Percentiles rank a stretch among this genome's conserved stretches.
Evolutionary conservation across 2,329 filamentous ascomycete species (phyloP).

Genomic region (Trichoderma afroharzianum): DNA sequence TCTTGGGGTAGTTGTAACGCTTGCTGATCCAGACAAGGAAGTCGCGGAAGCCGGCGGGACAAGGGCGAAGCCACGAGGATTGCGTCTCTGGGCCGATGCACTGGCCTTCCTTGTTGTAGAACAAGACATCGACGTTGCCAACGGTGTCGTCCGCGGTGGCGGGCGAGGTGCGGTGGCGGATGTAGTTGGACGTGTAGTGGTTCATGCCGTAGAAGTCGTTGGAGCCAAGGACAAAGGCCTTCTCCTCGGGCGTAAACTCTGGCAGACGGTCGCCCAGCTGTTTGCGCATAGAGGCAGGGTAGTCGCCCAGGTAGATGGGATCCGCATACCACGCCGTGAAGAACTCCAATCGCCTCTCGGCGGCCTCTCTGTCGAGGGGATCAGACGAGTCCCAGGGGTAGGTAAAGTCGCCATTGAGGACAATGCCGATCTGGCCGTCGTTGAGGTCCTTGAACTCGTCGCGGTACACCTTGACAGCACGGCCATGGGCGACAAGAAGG

Average conservation of each 20-base stretch:
- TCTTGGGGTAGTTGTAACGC: slow-evolving; percentile 70
- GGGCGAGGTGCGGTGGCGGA: slow-evolving; percentile 64
- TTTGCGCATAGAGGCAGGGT: slow-evolving; percentile 77
- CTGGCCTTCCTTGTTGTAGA: slow-evolving; percentile 67
- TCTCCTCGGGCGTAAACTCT: slow-evolving; percentile 68
- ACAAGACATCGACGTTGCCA: slow-evolving; percentile 71
- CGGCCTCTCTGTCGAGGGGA: slow-evolving; percentile 70
- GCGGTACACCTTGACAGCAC: slow-evolving; percentile 77
- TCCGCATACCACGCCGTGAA: slow-evolving; percentile 86
- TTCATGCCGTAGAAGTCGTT: slow-evolving; percentile 97
- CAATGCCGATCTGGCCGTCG: slow-evolving; percentile 80
- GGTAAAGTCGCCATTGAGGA: slow-evolving; percentile 78
- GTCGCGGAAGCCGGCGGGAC: slow-evolving; percentile 71
- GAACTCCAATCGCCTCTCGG: slow-evolving; percentile 80
- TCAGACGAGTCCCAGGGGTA: slow-evolving; percentile 81
- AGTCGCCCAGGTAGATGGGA: slow-evolving; percentile 79
- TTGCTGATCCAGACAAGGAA: slow-evolving; percentile 73
- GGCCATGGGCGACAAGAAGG: slow-evolving; percentile 73
- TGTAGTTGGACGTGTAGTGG: slow-evolving; percentile 86
- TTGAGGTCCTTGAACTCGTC: slow-evolving; percentile 72
- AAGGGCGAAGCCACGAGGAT: slow-evolving; percentile 75
- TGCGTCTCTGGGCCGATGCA: slow-evolving; percentile 79
- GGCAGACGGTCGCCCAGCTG: slow-evolving; percentile 78
- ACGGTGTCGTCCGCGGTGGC: slow-evolving; percentile 64
- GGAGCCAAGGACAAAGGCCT: slow-evolving; percentile 71